Percentiles rank a stretch among this genome's conserved stretches.
These are phyloP conservation scores for Penicillium sp. DNA, from an alignment of 2,329 filamentous ascomycete genomes.

Conservation along the genomic window DNA sequence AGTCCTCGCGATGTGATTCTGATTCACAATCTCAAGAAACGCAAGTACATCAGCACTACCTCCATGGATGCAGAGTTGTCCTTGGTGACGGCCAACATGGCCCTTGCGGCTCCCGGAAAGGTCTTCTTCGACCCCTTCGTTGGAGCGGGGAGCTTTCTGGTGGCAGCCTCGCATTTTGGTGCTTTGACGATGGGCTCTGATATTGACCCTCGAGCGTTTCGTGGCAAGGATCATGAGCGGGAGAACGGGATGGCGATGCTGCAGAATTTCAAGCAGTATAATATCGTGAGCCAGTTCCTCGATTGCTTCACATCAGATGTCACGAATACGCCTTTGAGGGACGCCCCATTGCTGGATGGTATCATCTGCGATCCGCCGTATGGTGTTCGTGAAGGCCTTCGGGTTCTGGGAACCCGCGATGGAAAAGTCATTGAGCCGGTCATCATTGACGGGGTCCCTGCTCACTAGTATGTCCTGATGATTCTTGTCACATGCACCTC, in stretches of 20 bases:
- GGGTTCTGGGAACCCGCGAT: slow-evolving; percentile 78
- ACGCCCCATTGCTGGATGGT: slow-evolving; percentile 70
- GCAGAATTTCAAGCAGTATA: slow-evolving; percentile 85
- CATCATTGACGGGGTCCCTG: slow-evolving; percentile 67
- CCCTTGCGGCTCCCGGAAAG: slow-evolving; percentile 77
- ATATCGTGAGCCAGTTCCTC: slow-evolving; percentile 64
- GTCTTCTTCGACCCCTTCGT: slow-evolving; percentile 95
- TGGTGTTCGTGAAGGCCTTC: slow-evolving; percentile 87
- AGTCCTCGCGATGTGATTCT: slow-evolving; percentile 68
- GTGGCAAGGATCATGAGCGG: slow-evolving; percentile 61
- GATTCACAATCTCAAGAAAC: slow-evolving; percentile 87
- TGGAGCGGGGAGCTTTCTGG: slow-evolving; percentile 88
- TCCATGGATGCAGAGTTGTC: slow-evolving; percentile 97
- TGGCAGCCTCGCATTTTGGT: slow-evolving; percentile 89
- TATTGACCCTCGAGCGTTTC: slow-evolving; percentile 87
- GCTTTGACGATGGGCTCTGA: slow-evolving; percentile 83
- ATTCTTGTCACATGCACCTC: background rate
- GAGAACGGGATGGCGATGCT: slow-evolving; percentile 48
- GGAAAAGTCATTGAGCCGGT: slow-evolving; percentile 54
- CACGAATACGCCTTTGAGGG: slow-evolving; percentile 77
- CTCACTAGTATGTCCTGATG: slow-evolving; percentile 61
- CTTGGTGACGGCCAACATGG: slow-evolving; percentile 88
- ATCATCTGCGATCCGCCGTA: slow-evolving; percentile 97
- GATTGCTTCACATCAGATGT: slow-evolving; percentile 84
- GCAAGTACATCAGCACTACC: slow-evolving; percentile 90